Conservation (phyloP, 2,329 filamentous ascomycete species). For the Fusarium brevicatenulatum region DNA sequence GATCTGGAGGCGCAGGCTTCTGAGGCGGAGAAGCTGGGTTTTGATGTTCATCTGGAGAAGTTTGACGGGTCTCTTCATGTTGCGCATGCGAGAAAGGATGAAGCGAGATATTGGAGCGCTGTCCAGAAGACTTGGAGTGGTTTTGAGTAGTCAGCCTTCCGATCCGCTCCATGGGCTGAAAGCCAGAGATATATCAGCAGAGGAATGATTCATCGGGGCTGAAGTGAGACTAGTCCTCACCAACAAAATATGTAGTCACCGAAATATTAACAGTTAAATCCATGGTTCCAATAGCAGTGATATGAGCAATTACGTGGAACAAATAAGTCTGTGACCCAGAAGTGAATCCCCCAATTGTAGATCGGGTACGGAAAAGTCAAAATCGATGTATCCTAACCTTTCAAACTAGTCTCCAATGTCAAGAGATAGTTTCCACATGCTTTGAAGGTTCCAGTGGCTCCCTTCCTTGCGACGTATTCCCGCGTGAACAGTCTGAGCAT, state of each 20-base stretch:
- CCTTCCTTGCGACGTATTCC: too few species aligned
- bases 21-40: not conserved
- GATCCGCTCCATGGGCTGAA: accelerated
- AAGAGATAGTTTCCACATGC: not conserved
- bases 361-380: not conserved
- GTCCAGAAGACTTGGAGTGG: not conserved
- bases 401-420: not conserved
- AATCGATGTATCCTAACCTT: not conserved
- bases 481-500: too few species aligned
- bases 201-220: not conserved
- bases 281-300: not conserved
- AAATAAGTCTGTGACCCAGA: not conserved
- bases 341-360: not conserved
- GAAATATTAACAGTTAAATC: accelerated
- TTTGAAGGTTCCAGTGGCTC: too few species aligned
- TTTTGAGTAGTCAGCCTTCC: not conserved
- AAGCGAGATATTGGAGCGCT: slow-evolving; percentile 6
- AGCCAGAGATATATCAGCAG: accelerated
- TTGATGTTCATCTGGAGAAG: not conserved
- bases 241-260: not conserved
- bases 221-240: not conserved
- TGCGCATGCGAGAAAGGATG: slow-evolving; percentile 7
- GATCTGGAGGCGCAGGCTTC: not conserved
- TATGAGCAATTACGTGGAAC: not conserved
- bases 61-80: slow-evolving; percentile 17